These are phyloP conservation scores for Umbellularia californica DNA, from an alignment of 164 flowering plant genomes.

Conservation along the genomic window DNA sequence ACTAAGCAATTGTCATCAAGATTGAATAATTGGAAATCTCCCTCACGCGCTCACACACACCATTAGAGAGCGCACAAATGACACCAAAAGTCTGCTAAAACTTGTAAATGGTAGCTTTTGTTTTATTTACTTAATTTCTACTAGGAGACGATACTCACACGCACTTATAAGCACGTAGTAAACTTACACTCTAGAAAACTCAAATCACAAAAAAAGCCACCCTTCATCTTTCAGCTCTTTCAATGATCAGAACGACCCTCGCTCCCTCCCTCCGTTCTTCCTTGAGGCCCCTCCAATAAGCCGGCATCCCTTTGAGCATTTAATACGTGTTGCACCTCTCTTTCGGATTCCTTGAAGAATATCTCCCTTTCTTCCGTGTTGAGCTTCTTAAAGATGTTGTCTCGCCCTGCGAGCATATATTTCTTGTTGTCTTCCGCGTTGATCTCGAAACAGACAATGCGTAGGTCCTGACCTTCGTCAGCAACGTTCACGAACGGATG, in stretches of 20 bases:
- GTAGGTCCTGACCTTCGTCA: constrained; percentile 37
- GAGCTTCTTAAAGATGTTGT: constrained; percentile 31
- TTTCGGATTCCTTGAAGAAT: constrained; percentile 25
- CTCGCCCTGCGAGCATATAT: constrained; percentile 48
- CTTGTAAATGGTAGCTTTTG: too few species aligned
- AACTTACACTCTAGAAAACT: too few species aligned
- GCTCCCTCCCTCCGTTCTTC: constrained; percentile 5
- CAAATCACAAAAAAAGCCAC: too few species aligned
- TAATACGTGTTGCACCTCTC: constrained; percentile 28
- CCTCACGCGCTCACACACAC: too few species aligned
- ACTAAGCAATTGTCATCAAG: too few species aligned
- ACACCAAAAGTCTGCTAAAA: too few species aligned
- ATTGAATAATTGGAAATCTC: too few species aligned
- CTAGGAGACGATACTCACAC: too few species aligned
- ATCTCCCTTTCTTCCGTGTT: constrained; percentile 53
- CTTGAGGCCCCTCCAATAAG: constrained; percentile 21
- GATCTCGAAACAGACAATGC: constrained; percentile 50
- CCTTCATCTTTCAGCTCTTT: too few species aligned
- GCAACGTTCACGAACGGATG: constrained; percentile 55
- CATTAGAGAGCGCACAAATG: too few species aligned
- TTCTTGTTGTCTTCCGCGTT: constrained; percentile 37
- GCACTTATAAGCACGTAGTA: too few species aligned
- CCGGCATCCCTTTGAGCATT: constrained; percentile 11
- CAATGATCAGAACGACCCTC: neutral
- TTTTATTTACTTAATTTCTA: too few species aligned